phyloP scores from a whole-genome alignment of 2,329 filamentous ascomycete genomes.

The Colletotrichum spaethianum region DNA sequence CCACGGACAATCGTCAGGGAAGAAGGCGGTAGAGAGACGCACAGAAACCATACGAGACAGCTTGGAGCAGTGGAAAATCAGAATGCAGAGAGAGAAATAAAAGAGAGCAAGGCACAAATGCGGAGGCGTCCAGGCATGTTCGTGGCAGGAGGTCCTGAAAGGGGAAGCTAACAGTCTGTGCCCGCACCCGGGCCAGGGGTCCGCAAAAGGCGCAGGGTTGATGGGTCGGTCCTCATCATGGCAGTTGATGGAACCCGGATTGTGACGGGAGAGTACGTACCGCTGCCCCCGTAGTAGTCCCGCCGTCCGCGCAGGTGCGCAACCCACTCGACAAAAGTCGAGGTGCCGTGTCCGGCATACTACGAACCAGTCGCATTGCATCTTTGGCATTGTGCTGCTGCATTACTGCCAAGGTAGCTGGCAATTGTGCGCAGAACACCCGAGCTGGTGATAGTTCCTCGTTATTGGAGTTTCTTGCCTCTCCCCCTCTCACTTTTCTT shows the following conservation, averaged over 20 bases:
- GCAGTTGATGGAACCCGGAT: conserved; percentile 39
- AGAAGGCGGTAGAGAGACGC: background rate
- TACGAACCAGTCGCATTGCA: conserved; percentile 40
- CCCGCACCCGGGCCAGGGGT: conserved; percentile 39
- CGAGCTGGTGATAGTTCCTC: background rate
- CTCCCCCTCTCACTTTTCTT: background rate
- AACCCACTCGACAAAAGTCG: conserved; percentile 23
- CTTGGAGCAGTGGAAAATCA: background rate
- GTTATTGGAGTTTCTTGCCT: background rate
- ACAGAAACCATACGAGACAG: background rate
- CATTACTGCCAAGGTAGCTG: conserved; percentile 29
- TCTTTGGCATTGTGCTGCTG: conserved; percentile 31
- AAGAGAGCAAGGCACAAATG: conserved; percentile 35
- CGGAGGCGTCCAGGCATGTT: conserved; percentile 40
- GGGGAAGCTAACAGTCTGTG: conserved; percentile 42
- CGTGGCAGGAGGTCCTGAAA: conserved; percentile 40
- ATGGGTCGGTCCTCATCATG: conserved; percentile 38
- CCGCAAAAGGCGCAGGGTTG: conserved; percentile 34
- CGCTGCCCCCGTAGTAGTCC: conserved; percentile 16
- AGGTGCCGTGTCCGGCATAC: conserved; percentile 38
- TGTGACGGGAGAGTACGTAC: conserved; percentile 32
- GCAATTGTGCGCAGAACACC: conserved; percentile 16
- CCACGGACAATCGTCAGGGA: background rate
- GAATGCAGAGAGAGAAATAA: conserved; percentile 1
- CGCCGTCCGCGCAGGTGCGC: conserved; percentile 24